Evolutionary conservation across 352 stramenopile species (phyloP), one percentile per base, ranked within the genome.

Genomic region (Pythium aquatile): DNA sequence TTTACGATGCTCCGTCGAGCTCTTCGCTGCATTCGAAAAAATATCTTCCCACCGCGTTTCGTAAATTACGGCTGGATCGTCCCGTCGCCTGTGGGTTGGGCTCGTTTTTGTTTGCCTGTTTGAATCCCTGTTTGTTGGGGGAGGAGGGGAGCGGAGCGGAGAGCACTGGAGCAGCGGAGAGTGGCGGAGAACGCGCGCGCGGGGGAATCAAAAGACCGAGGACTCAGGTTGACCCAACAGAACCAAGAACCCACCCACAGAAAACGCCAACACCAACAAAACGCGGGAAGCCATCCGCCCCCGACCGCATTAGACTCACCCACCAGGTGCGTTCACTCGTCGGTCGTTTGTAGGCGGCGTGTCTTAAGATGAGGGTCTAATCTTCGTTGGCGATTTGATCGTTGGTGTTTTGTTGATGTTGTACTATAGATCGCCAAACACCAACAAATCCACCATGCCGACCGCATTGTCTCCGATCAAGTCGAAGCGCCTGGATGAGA

Each of bases 401-500:
- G 42, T 49, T 49, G 17, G 42, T 17, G 42, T 49, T 49, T 49
- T 20, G 7, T 46, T 4, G 39, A 16, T 46, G 7, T 49, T 49
- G 17, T 49, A 8, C 3, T 49, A 28, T 2, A 49, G 42, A 29
- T 28, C 11, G 5, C 17, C 42, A 49, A 49, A 24, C 17, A 24
- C 42, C 39, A 56, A 40, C 11, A 53, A 54, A 58, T n/a, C 24
- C 52, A 63, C 53, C 33, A 81, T 90, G 81, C 68, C 79, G 66
- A 86, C 74, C 30, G 72, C 80, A 33, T 67, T 93, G 57, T 91
- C 85, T 32, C 85, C 85, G 33, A 93, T 93, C 63, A 93, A 93
- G 70, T 90, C 82, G 30, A 91, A 91, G 79, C 79, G 85, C 13
- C 74, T 93, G 63, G 85, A 93, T 72, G 85, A 93, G 65, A 93